These are phyloP conservation scores for Exsudoporus frostii DNA, from an alignment of 768 basidiomycete genomes.

Conservation along the genomic window DNA sequence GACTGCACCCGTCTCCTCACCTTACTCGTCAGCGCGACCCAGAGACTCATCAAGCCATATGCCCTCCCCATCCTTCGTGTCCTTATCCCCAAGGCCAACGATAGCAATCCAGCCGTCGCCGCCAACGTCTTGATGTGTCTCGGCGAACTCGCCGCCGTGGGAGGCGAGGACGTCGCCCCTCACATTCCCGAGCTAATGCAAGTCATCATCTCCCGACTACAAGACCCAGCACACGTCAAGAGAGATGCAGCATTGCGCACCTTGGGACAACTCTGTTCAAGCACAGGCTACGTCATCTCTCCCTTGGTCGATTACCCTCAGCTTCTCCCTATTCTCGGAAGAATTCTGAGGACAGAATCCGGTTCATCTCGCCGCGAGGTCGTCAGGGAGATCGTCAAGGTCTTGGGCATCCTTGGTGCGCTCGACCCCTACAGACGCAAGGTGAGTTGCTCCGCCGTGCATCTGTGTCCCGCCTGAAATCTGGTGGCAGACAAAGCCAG, in stretches of 20 bases:
- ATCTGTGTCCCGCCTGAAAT: slow-evolving; percentile 3
- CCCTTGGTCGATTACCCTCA: slow-evolving; percentile 91
- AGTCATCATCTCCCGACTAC: slow-evolving; percentile 82
- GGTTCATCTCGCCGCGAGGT: slow-evolving; percentile 80
- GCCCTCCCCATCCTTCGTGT: slow-evolving; percentile 93
- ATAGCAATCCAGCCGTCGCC: slow-evolving; percentile 81
- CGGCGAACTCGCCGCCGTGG: slow-evolving; percentile 89
- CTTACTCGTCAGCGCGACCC: slow-evolving; percentile 85
- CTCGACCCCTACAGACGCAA: slow-evolving; percentile 94
- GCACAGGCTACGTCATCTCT: slow-evolving; percentile 90
- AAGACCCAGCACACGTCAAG: slow-evolving; percentile 86
- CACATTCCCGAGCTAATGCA: slow-evolving; percentile 87
- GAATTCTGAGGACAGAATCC: slow-evolving; percentile 81
- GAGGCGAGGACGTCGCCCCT: slow-evolving; percentile 84
- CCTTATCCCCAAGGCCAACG: slow-evolving; percentile 84
- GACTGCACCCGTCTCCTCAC: slow-evolving; percentile 91
- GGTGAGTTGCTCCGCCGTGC: slow-evolving; percentile 41
- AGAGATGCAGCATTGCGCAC: slow-evolving; percentile 93
- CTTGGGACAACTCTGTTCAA: slow-evolving; percentile 92
- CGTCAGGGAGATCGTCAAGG: slow-evolving; percentile 91
- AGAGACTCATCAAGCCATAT: slow-evolving; percentile 93
- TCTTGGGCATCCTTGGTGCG: slow-evolving; percentile 93
- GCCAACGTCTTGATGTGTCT: slow-evolving; percentile 92
- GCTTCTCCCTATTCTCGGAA: slow-evolving; percentile 78
- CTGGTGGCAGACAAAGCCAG: slow-evolving; percentile 48